Evolutionary conservation across 2,329 filamentous ascomycete genomes (phyloP), one percentile per base, ranked within the genome.

Genomic region (Aspergillus chevalieri): DNA sequence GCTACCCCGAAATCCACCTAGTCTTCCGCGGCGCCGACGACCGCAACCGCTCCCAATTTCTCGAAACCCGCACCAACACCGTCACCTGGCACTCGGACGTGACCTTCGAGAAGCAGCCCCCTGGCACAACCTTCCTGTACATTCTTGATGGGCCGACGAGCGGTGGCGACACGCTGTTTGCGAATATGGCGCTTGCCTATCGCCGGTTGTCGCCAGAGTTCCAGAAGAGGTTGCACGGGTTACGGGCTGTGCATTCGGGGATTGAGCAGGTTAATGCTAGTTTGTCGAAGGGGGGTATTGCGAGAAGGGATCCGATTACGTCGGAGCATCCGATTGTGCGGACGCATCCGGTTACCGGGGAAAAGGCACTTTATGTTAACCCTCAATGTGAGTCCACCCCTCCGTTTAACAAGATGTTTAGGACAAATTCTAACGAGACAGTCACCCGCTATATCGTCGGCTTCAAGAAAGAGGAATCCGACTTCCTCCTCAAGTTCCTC

Each of bases 51-150:
- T 71, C 79, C 17, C 74, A 79, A 44, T 87, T 86, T 68, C 84
- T 89, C 57, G 72, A 78, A 48, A 80, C 81, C 43, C 80, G 86
- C 19, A 91, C 87, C 3, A 92, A 85, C 69, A 87, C 85, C 1
- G 83, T 94, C 1, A 88, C 88, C 6, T 95, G 89, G 89, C 90
- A 95, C 72, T 87, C 84, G 0, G 90, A 95, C 58, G 85, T 95
- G 1, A 87, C 86, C 0, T 95, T 94, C 65, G 91, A 95, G 73
- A 74, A 81, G 57, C 90, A 96, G 71, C 89, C 91, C 1, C 89
- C 91, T 0, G 89, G 89, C 26, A 95, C 89, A 0, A 95, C 91
- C 0, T 94, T 95, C 70, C 71, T 95, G 33, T 95, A 94, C 65
- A 78, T 90, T 45, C 79, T 96, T n/a, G 89, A 95, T 64, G 84